Evolutionary conservation across 1,139 yeast genomes (phyloP), one percentile per base, ranked within the genome.

Genomic region (Pneumocystis sp.): DNA sequence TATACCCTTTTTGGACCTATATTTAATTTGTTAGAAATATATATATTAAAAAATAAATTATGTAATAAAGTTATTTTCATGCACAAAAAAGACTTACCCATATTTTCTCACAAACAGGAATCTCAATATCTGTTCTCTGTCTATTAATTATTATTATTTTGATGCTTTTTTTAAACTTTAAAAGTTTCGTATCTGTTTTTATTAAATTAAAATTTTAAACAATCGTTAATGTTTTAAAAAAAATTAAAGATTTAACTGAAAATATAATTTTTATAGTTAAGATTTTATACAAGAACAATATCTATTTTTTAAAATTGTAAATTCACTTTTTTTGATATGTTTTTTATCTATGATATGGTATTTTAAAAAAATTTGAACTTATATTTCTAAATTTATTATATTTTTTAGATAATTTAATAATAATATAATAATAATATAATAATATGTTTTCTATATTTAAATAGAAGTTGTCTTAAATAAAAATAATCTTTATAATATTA

Each of bases 1-100:
- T 61, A 45, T 59, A 63, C 64, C 62, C 35, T 63, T 63, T 63
- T 63, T 35, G 64, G 64, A 56, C 64, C 64, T 63, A n/a, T 56
- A 59, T 31, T 56, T 34, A 63, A 39, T 50, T 31, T 61, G 29
- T 63, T 17, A 62, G n/a, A 40, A 62, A 34, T 25, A 4, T 25
- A 50, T 17, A 3, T 6, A 25, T 45, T 21, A 45, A 31, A 44
- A 44, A 44, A 21, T 8, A 45, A 3, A 21, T 21, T 45, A 3
- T 45, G 19, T 10, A 21, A 45, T 44, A 44, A 44, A 44, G 19
- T 3, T 19, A 7, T 44, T 44, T 45, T 7, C 21, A 10, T 25
- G 6, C 2, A 25, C 2, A 44, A 44, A 44, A 44, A 44, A 6
- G 8, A 25, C 57, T 2, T 25, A 50, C 57, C 57, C 57, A 50